phyloP scores from a whole-genome alignment of 2,329 filamentous ascomycete genomes.

The Aspergillus chevalieri region DNA sequence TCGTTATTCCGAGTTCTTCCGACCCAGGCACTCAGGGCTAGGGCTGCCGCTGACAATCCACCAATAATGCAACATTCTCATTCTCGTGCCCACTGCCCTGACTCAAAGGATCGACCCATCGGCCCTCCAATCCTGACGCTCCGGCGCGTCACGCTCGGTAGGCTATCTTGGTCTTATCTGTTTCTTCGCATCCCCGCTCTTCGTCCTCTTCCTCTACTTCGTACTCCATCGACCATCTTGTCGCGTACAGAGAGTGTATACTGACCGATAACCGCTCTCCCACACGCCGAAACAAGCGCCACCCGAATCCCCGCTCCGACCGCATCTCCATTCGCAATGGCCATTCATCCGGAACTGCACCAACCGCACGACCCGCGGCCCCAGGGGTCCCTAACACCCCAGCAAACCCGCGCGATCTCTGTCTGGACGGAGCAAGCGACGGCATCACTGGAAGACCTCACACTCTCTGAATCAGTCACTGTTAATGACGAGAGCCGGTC shows the following conservation, averaged over 20 bases:
- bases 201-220: not conserved
- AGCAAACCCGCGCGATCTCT: conserved; percentile 54
- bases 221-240: too few species aligned
- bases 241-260: too few species aligned
- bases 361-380: conserved; percentile 12
- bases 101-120: conserved; percentile 8
- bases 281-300: too few species aligned
- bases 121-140: conserved; percentile 1
- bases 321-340: conserved; percentile 24
- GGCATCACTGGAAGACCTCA: conserved; percentile 31
- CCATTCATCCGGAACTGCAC: conserved; percentile 36
- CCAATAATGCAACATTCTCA: conserved; percentile 14
- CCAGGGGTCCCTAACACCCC: conserved; percentile 25
- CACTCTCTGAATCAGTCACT: conserved; percentile 23
- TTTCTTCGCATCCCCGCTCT: conserved; percentile 4
- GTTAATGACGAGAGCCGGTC: conserved; percentile 3
- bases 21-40: conserved; percentile 13
- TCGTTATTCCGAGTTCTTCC: too few species aligned
- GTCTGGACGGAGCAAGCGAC: conserved; percentile 55
- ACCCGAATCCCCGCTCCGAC: not conserved
- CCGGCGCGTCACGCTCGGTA: conserved; percentile 1
- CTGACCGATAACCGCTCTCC: too few species aligned
- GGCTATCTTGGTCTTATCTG: conserved; percentile 6
- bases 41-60: conserved; percentile 7
- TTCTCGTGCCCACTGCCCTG: conserved; percentile 7